Evolutionary conservation across 305 asterid genomes (phyloP).

Genomic region (Stenogyne calaminthoides): DNA sequence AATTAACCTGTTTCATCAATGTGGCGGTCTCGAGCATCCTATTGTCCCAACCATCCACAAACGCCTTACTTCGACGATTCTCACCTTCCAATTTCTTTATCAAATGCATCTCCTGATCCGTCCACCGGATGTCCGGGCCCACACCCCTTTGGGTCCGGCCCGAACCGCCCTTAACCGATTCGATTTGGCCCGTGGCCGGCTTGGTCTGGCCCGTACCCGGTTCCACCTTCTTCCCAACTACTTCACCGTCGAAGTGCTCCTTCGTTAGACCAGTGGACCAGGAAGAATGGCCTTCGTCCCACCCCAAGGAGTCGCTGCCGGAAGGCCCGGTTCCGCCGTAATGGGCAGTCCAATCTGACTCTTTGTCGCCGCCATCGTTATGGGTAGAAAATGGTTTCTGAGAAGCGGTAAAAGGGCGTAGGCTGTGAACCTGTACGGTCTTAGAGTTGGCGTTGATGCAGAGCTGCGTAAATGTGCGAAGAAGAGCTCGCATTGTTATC

Average conservation of each 20-base stretch:
- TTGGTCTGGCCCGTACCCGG: slow-evolving; percentile 18
- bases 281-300: slow-evolving; percentile 71
- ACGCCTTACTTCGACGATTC: slow-evolving; percentile 43
- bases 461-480: slow-evolving; percentile 45
- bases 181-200: background rate
- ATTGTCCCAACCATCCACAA: slow-evolving; percentile 60
- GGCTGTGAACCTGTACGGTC: slow-evolving; percentile 19
- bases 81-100: slow-evolving; percentile 48
- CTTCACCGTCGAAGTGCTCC: slow-evolving; percentile 90
- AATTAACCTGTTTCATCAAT: slow-evolving; percentile 68
- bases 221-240: slow-evolving; percentile 56
- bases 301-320: slow-evolving; percentile 49
- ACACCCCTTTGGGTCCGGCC: background rate
- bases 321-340: slow-evolving; percentile 48
- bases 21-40: slow-evolving; percentile 50
- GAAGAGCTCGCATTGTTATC: slow-evolving; percentile 56
- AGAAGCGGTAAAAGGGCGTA: slow-evolving; percentile 28
- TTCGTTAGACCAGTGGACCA: slow-evolving; percentile 94
- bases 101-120: slow-evolving; percentile 44
- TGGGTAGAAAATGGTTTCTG: slow-evolving; percentile 47
- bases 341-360: slow-evolving; percentile 45
- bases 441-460: slow-evolving; percentile 32
- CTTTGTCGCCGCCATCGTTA: slow-evolving; percentile 27
- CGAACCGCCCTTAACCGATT: slow-evolving; percentile 12
- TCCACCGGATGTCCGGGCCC: slow-evolving; percentile 47